phyloP scores from a whole-genome alignment of 2,329 filamentous ascomycete genomes.

The Periconia sp. region DNA sequence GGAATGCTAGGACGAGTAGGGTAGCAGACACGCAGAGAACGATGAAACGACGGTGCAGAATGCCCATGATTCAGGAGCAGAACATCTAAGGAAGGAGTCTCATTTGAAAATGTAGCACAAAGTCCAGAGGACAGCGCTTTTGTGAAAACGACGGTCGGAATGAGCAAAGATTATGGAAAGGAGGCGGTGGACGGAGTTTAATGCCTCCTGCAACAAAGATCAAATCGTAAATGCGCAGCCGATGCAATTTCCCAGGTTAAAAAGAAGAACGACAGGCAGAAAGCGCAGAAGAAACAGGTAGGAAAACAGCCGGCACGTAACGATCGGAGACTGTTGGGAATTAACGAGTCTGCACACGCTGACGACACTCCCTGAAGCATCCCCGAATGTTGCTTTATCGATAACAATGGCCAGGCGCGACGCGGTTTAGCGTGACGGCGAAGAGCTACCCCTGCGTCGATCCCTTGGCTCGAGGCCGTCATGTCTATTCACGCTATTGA shows the following conservation, averaged over 20 bases:
- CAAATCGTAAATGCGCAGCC: no score
- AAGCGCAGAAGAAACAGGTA: no score
- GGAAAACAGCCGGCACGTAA: no score
- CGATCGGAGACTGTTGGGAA: no score
- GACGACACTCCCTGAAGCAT: no score
- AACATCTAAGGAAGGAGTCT: slow-evolving; percentile 6
- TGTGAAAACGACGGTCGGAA: background rate
- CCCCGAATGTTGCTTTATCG: slow-evolving; percentile 12
- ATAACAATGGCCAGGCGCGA: slow-evolving; percentile 9
- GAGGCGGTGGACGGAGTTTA: no score
- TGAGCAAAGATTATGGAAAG: no score
- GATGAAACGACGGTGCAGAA: slow-evolving; percentile 35
- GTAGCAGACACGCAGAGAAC: slow-evolving; percentile 32
- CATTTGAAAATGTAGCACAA: slow-evolving; percentile 11
- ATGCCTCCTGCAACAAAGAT: no score
- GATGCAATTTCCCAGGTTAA: no score
- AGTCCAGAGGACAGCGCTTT: background rate
- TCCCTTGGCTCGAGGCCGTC: background rate
- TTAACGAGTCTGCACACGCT: no score
- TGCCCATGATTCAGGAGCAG: slow-evolving; percentile 27
- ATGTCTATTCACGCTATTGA: no score
- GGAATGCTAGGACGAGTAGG: slow-evolving; percentile 38
- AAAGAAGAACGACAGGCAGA: no score
- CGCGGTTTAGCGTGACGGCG: background rate
- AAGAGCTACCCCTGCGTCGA: slow-evolving; percentile 4